phyloP scores from a whole-genome alignment of 2,329 filamentous ascomycete species.

The Aphanocladium album region DNA sequence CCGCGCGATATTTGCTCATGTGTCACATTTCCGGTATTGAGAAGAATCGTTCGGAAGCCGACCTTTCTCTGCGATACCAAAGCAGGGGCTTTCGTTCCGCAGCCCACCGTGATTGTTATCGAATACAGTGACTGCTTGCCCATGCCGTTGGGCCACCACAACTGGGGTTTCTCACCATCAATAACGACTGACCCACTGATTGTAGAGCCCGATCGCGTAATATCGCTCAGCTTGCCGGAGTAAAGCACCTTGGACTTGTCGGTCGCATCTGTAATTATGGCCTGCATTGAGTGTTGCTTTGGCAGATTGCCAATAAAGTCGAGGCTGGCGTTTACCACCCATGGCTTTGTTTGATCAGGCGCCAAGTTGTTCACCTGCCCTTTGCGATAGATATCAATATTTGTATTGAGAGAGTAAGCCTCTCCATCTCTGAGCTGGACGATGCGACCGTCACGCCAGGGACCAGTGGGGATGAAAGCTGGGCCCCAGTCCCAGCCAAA shows the following conservation, averaged over 20 bases:
- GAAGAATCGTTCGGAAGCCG: slow-evolving; percentile 59
- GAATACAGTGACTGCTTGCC: slow-evolving; percentile 55
- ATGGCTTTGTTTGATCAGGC: slow-evolving; percentile 51
- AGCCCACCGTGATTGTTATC: slow-evolving; percentile 35
- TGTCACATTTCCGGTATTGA: slow-evolving; percentile 51
- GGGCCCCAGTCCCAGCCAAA: slow-evolving; percentile 64
- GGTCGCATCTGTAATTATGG: slow-evolving; percentile 41
- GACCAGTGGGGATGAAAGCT: slow-evolving; percentile 54
- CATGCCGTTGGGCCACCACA: slow-evolving; percentile 58
- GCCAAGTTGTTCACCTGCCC: slow-evolving; percentile 55
- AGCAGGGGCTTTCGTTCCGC: slow-evolving; percentile 17
- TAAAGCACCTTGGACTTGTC: slow-evolving; percentile 19
- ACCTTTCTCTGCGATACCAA: slow-evolving; percentile 45
- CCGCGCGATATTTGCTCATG: slow-evolving; percentile 45
- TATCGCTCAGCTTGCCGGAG: slow-evolving; percentile 29
- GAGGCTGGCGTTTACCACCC: slow-evolving; percentile 57
- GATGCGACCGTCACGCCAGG: slow-evolving; percentile 56
- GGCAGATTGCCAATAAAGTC: slow-evolving; percentile 50
- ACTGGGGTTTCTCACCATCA: slow-evolving; percentile 38
- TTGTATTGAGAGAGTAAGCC: slow-evolving; percentile 39
- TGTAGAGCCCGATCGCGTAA: slow-evolving; percentile 35
- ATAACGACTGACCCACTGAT: slow-evolving; percentile 46
- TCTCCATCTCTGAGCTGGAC: slow-evolving; percentile 43
- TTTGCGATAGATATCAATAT: slow-evolving; percentile 53
- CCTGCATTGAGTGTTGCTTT: slow-evolving; percentile 35